phyloP scores from a whole-genome alignment of 306 rosid species.

The Comarum palustre region DNA sequence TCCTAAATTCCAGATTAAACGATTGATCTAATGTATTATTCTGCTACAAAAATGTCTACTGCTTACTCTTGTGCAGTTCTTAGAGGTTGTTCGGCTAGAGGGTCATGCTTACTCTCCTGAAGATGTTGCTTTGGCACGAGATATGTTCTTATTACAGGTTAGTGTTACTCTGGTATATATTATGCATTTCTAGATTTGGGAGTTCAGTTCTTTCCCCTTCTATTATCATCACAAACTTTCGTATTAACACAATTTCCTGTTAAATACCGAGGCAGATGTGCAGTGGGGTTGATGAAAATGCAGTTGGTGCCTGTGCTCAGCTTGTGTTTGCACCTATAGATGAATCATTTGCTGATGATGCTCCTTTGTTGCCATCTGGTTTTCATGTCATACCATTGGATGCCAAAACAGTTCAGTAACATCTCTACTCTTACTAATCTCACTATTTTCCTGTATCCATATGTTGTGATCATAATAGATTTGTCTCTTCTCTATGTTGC shows the following conservation, averaged over 20 bases:
- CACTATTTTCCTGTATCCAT: background rate
- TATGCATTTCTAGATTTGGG: background rate
- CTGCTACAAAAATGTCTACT: background rate
- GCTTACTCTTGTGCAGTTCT: slow-evolving; percentile 43
- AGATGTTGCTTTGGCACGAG: slow-evolving; percentile 77
- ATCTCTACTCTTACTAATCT: background rate
- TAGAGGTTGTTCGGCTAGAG: slow-evolving; percentile 95
- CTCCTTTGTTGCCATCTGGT: slow-evolving; percentile 83
- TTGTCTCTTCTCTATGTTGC: slow-evolving; percentile 23
- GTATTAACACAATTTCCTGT: background rate
- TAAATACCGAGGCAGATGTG: slow-evolving; percentile 56
- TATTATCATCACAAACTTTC: background rate
- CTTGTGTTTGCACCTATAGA: slow-evolving; percentile 97
- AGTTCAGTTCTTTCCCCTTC: background rate
- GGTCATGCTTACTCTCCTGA: slow-evolving; percentile 96
- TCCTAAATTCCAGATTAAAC: background rate
- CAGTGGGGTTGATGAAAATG: slow-evolving; percentile 86
- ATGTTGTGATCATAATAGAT: background rate
- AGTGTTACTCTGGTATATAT: background rate
- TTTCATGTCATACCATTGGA: slow-evolving; percentile 91
- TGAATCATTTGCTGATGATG: slow-evolving; percentile 96
- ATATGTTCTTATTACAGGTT: slow-evolving; percentile 90
- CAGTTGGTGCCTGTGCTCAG: slow-evolving; percentile 89
- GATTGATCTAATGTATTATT: background rate
- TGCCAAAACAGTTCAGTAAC: slow-evolving; percentile 68